Percentiles rank a stretch among this genome's conserved stretches.
Conservation (phyloP, 805 yeast species). For the Pichia ethanolica region DNA sequence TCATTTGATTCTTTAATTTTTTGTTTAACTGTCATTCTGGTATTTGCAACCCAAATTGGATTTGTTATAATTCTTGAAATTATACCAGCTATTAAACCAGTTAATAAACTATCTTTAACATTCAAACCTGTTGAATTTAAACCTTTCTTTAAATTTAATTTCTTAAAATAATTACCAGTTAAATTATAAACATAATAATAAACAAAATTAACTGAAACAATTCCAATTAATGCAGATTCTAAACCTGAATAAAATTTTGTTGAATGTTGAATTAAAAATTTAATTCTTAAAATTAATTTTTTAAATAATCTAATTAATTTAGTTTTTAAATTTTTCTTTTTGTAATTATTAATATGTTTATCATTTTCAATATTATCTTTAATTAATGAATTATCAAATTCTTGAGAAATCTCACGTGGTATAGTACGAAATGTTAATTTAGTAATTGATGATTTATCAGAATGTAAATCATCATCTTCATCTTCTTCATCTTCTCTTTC, state of each 20-base stretch:
- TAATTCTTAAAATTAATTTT: conserved; percentile 39
- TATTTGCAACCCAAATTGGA: conserved; percentile 94
- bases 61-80: conserved; percentile 76
- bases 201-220: conserved; percentile 77
- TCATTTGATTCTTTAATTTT: conserved; percentile 12
- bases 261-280: conserved; percentile 46
- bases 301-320: neutral
- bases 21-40: conserved; percentile 66
- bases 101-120: conserved; percentile 60
- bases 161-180: conserved; percentile 24
- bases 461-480: conserved; percentile 1
- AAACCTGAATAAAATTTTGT: conserved; percentile 75
- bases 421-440: conserved; percentile 6
- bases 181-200: conserved; percentile 89
- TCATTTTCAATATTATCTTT: neutral
- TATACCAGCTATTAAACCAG: conserved; percentile 85
- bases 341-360: neutral
- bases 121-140: conserved; percentile 36
- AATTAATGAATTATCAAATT: neutral
- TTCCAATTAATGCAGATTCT: conserved; percentile 82
- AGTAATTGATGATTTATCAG: conserved; percentile 4
- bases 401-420: neutral
- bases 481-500: conserved; percentile 14
- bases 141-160: conserved; percentile 9
- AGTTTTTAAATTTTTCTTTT: neutral